Evolutionary conservation across 345 rosid genomes (phyloP), one percentile per base, ranked within the genome.

Genomic region (Aegle marmelos): DNA sequence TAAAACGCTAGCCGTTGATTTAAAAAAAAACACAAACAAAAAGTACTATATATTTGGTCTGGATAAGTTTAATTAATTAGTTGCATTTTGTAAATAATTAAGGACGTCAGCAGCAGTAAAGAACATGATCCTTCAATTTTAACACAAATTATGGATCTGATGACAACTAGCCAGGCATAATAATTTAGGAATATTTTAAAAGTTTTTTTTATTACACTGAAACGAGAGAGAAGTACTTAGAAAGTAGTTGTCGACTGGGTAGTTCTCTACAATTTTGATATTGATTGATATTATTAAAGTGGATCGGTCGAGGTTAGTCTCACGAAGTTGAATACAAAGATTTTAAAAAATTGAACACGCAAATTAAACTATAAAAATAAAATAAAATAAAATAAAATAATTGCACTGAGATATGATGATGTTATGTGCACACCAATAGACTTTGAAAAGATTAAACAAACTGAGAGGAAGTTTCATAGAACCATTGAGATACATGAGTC

Each of bases 401-500:
- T 14, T 13, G 22, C 14, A 78, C 59, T 61, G 73, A 74, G 79
- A 78, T 78, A 24, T 37, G 60, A 60, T 62, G 76, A 71, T 39
- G 79, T 62, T 73, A 64, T 70, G 17, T 10, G 60, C 24, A 53
- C 25, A 58, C 61, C 19, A 54, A n/a, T 59, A 58, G 27, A 56
- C 36, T 60, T 65, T 58, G 41, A 70, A 30, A 5, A 68, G 11
- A 24, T 61, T 67, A 77, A 68, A 66, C 27, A 37, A 58, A 16
- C 36, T 41, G 30, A 72, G 19, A 70, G 9, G 11, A 71, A n/a
- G 58, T 56, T 56, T 31, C 6, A 28, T 11, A 34, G 24, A 45
- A 33, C n/a, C 68, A 64, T 1, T 28, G 13, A 48, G 10, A 69
- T 28, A 45, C 11, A 14, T 48, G 60, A 37, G 17, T 14, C 31